Conservation (phyloP, 768 basidiomycete genomes). For the Boletus speciosus region DNA sequence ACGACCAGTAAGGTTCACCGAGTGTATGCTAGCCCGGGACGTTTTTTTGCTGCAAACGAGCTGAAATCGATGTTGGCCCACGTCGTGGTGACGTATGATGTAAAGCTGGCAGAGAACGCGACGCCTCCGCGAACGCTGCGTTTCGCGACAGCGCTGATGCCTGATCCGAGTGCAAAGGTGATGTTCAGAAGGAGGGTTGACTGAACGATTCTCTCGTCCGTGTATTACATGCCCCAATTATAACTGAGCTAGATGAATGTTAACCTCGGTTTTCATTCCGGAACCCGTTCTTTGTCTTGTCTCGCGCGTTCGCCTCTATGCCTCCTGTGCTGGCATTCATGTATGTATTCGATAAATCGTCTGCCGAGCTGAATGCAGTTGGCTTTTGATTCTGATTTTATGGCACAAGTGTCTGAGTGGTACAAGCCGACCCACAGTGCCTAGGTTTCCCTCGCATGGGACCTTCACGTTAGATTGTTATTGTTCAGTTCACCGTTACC, state of each 20-base stretch:
- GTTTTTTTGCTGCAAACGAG: conserved; percentile 9
- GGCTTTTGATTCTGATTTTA: neutral
- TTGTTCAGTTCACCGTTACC: too few species aligned
- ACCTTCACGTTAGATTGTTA: too few species aligned
- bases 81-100: conserved; percentile 7
- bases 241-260: too few species aligned
- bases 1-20: too few species aligned
- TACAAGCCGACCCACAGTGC: conserved; percentile 33
- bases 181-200: neutral
- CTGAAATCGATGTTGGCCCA: conserved; percentile 17
- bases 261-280: neutral
- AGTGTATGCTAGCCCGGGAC: conserved; percentile 7
- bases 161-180: neutral
- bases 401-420: too few species aligned
- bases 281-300: neutral
- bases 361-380: conserved; percentile 19
- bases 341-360: conserved; percentile 25
- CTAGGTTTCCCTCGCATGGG: conserved; percentile 48
- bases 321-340: conserved; percentile 7
- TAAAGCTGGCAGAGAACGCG: neutral
- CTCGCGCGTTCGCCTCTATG: neutral
- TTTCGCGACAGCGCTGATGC: neutral
- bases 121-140: neutral
- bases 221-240: neutral
- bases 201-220: neutral